These are phyloP conservation scores for Sordariomycetes sp. DNA, from an alignment of 2,329 filamentous ascomycete species.

Conservation along the genomic window DNA sequence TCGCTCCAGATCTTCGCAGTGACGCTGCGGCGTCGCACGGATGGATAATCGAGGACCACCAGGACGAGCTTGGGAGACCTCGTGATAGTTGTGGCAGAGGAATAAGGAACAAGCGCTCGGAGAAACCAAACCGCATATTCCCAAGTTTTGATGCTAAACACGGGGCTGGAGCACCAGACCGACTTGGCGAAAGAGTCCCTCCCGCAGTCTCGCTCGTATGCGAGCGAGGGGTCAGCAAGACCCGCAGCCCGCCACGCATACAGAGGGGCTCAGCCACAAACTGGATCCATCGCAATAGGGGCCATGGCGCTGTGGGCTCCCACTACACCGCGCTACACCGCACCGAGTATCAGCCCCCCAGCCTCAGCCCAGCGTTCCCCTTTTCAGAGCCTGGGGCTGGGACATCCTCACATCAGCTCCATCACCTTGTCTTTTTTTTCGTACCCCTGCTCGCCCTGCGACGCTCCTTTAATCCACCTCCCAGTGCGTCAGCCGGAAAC, in stretches of 20 bases:
- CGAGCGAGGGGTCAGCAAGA: no score
- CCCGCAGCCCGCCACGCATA: background rate
- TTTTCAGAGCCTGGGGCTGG: background rate
- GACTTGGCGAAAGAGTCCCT: no score
- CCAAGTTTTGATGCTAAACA: no score
- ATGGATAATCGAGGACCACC: no score
- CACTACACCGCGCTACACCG: background rate
- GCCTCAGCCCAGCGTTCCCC: background rate
- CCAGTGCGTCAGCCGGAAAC: background rate
- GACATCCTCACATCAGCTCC: conserved; percentile 1
- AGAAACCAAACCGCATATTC: no score
- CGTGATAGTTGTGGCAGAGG: no score
- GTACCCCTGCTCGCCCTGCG: background rate
- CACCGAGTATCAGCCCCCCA: background rate
- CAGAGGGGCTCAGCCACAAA: background rate
- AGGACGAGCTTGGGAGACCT: no score
- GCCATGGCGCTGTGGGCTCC: background rate
- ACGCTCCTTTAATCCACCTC: background rate
- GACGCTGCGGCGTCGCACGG: no score
- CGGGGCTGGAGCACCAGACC: no score
- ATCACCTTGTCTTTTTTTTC: background rate
- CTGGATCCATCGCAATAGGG: background rate
- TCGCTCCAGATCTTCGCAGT: no score
- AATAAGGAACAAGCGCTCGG: no score
- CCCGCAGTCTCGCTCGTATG: background rate